Evolutionary conservation across 2,329 filamentous ascomycete species (phyloP).

Genomic region (Trichoderma citrinoviride): DNA sequence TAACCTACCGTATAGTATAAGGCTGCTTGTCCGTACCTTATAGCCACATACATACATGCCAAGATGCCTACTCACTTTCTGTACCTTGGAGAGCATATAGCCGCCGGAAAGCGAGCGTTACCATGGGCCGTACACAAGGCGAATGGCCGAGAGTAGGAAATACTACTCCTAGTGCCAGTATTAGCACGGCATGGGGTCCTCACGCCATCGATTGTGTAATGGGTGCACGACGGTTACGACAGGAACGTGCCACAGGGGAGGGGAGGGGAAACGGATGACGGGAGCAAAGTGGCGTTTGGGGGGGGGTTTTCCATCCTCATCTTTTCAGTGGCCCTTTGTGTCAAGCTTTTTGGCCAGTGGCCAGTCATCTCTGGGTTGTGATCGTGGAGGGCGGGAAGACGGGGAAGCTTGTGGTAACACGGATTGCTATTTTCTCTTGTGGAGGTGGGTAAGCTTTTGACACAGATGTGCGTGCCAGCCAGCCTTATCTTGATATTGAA

Average conservation of each 20-base stretch:
- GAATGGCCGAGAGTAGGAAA: too few relatives aligned
- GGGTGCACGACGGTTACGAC: slow-evolving; percentile 21
- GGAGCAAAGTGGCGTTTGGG: neutral
- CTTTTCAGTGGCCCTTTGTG: neutral
- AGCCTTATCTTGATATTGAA: slow-evolving; percentile 21
- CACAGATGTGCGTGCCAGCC: neutral
- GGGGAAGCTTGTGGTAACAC: neutral
- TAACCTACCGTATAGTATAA: neutral
- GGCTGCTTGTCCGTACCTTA: neutral
- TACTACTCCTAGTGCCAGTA: too few relatives aligned
- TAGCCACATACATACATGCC: too few relatives aligned
- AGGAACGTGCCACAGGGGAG: slow-evolving; percentile 19
- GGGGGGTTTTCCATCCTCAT: neutral
- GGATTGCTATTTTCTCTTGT: neutral
- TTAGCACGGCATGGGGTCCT: slow-evolving; percentile 17
- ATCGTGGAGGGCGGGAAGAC: slow-evolving; percentile 4
- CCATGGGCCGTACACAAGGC: too few relatives aligned
- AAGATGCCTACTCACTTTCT: too few relatives aligned
- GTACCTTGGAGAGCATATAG: neutral
- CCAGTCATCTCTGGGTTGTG: neutral
- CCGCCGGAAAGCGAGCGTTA: neutral
- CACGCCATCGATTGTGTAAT: slow-evolving; percentile 23
- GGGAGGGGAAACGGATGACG: slow-evolving; percentile 6
- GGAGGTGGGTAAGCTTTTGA: slow-evolving; percentile 16
- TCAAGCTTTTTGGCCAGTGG: neutral